Conservation (phyloP, 768 basidiomycete species). For the Suillus weaverae region DNA sequence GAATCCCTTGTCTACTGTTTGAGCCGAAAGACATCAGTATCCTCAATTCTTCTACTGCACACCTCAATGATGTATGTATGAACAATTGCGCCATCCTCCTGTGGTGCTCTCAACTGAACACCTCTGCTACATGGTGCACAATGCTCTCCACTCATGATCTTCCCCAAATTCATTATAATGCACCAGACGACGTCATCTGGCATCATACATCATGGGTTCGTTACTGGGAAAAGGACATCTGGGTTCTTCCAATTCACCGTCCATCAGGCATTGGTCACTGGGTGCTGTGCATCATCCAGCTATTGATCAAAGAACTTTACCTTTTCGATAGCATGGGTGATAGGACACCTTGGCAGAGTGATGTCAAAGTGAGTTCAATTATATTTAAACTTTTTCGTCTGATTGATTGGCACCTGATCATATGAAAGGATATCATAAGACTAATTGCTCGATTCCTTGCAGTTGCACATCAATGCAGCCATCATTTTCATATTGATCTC, state of each 20-base stretch:
- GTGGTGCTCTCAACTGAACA: background rate
- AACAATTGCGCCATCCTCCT: conserved; percentile 17
- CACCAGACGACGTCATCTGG: conserved; percentile 24
- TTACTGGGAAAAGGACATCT: conserved; percentile 33
- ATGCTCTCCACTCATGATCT: conserved; percentile 16
- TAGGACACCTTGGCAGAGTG: background rate
- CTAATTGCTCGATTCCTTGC: background rate
- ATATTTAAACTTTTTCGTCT: background rate
- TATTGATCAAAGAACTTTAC: background rate
- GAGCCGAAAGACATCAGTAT: conserved; percentile 7
- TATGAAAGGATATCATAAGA: background rate
- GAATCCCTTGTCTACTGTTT: conserved; percentile 7
- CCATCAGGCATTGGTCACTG: conserved; percentile 25
- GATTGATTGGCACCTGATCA: background rate
- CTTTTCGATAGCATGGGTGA: background rate
- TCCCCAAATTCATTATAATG: conserved; percentile 8
- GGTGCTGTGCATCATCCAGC: conserved; percentile 26
- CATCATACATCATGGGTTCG: background rate
- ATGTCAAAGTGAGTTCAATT: background rate
- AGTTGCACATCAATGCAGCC: background rate
- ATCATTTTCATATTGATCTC: background rate
- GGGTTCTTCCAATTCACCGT: conserved; percentile 40
- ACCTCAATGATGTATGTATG: conserved; percentile 14
- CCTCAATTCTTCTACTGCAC: conserved; percentile 7
- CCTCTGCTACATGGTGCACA: background rate